phyloP scores from a whole-genome alignment of 23 red algal genomes.

The Agarophyton chilense region DNA sequence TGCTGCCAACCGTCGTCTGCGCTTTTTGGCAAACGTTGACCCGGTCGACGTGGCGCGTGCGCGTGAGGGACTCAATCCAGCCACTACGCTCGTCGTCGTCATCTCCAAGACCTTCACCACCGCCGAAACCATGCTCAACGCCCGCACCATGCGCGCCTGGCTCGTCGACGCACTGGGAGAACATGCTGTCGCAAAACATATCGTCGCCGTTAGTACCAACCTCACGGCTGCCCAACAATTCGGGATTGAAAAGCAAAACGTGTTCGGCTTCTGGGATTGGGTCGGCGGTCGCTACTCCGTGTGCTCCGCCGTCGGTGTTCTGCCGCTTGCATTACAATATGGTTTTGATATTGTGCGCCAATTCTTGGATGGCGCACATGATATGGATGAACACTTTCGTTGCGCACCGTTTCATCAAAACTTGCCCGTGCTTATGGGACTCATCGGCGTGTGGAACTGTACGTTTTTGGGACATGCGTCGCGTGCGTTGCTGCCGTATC shows the following conservation, averaged over 20 bases:
- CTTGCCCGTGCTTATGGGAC: conserved; percentile 87
- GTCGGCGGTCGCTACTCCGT: conserved; percentile 97
- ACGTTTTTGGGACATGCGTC: conserved; percentile 85
- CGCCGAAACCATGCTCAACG: conserved; percentile 98
- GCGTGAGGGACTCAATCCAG: conserved; percentile 75
- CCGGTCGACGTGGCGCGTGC: conserved; percentile 90
- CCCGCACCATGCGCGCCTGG: conserved; percentile 92
- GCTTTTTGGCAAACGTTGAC: conserved; percentile 97
- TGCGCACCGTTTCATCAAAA: conserved; percentile 74
- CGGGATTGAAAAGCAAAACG: conserved; percentile 87
- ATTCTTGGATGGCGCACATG: conserved; percentile 86
- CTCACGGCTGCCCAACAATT: conserved; percentile 75
- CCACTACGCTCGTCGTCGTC: conserved; percentile 93
- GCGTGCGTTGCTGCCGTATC: conserved; percentile 93
- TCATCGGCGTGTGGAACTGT: conserved; percentile 97
- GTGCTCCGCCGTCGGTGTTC: conserved; percentile 87
- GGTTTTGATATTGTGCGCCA: conserved; percentile 80
- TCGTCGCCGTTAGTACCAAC: conserved; percentile 93
- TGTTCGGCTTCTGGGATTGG: conserved; percentile 99
- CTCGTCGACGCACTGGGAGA: conserved; percentile 66
- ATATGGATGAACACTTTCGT: conserved; percentile 87
- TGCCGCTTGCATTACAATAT: conserved; percentile 96
- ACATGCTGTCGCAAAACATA: conserved; percentile 82
- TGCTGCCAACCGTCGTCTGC: conserved; percentile 72
- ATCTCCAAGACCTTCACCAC: conserved; percentile 99